phyloP scores from a whole-genome alignment of 164 flowering plant species.

The Stephania yunnanensis region DNA sequence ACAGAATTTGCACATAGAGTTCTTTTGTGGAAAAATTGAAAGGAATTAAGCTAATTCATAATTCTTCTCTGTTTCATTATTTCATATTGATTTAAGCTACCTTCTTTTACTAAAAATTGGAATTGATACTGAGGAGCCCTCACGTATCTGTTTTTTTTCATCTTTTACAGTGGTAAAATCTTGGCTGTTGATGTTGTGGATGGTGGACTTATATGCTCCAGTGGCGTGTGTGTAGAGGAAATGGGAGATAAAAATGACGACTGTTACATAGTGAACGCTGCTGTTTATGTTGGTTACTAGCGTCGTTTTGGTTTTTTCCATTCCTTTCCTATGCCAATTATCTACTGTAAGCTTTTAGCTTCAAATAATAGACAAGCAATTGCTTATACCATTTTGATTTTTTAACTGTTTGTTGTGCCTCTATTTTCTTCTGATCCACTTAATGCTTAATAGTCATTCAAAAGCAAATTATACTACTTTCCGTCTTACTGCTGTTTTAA shows the following conservation, averaged over 20 bases:
- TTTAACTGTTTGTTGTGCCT: not conserved
- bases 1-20: not conserved
- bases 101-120: not conserved
- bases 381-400: not conserved
- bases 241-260: slow-evolving; percentile 96
- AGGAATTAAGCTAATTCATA: not conserved
- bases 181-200: slow-evolving; percentile 71
- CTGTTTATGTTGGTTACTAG: slow-evolving; percentile 92
- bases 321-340: not conserved
- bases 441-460: not conserved
- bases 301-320: not conserved
- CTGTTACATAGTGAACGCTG: slow-evolving; percentile 93
- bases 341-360: not conserved
- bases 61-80: not conserved
- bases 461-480: not conserved
- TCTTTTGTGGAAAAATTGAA: not conserved
- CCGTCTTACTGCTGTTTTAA: not conserved
- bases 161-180: slow-evolving; percentile 61
- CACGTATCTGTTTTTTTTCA: not conserved
- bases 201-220: slow-evolving; percentile 94
- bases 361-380: not conserved
- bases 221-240: slow-evolving; percentile 84
- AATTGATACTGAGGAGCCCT: not conserved
- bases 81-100: not conserved
- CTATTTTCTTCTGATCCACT: not conserved